These are phyloP conservation scores for Nemania diffusa DNA, from an alignment of 2,329 filamentous ascomycete species.

Conservation along the genomic window DNA sequence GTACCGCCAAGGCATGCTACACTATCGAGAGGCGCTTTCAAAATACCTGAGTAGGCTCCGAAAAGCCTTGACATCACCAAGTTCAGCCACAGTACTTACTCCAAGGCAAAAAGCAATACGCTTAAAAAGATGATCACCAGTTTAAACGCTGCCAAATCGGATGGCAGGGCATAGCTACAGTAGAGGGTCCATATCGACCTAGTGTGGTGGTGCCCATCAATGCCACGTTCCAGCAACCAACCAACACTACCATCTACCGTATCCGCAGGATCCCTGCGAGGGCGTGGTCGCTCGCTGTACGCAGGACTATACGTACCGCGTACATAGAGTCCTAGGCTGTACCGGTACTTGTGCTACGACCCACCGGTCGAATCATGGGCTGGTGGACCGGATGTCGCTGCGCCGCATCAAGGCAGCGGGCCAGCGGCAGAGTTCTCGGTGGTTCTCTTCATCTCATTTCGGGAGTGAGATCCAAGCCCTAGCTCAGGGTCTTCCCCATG, in stretches of 20 bases:
- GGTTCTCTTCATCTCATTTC: constrained; percentile 41
- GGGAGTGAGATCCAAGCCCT: constrained; percentile 37
- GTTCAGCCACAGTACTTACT: constrained; percentile 25
- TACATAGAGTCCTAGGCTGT: not conserved
- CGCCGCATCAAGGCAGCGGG: constrained; percentile 33
- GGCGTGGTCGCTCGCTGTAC: too few relatives aligned
- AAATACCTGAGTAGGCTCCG: not conserved
- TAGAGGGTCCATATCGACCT: constrained; percentile 8
- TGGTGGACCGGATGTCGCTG: constrained; percentile 14
- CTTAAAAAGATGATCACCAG: constrained; percentile 21
- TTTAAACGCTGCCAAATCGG: constrained; percentile 34
- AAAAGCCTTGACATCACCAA: not conserved
- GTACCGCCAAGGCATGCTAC: not conserved
- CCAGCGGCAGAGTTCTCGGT: constrained; percentile 40
- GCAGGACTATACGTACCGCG: not conserved
- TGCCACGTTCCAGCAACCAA: constrained; percentile 38
- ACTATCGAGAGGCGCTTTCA: not conserved
- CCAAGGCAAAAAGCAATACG: constrained; percentile 29
- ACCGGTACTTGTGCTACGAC: constrained; percentile 13
- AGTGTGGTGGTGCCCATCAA: constrained; percentile 24
- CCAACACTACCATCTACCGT: constrained; percentile 27
- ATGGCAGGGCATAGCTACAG: constrained; percentile 17
- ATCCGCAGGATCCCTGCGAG: constrained; percentile 34
- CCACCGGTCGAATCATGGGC: constrained; percentile 16
- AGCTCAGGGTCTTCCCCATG: constrained; percentile 35